Base-by-base conservation (phyloP, 345 rosid genomes). In the Eucalyptus leucophloia region DNA sequence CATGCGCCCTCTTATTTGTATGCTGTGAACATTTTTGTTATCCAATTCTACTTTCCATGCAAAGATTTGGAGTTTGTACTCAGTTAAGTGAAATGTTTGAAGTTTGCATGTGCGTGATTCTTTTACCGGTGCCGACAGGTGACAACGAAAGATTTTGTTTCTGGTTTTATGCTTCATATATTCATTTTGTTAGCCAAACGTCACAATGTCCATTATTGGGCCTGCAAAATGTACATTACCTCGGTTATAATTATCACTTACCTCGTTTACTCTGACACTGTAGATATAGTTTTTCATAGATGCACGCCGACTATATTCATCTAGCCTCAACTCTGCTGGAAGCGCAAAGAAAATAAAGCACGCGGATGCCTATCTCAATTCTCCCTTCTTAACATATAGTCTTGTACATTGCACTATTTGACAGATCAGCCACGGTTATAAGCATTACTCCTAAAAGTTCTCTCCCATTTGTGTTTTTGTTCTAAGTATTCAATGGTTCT, bases 301-400 rank as follows among this genome's bases (percentile, higher is more conserved):
- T 95, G 90, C 97, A 94, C 30, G 95, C 95, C 65, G 99, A 96
- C 93, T 98, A 96, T 93, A 96, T 94, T 90, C 96, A 88, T 90
- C 98, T 97, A 91, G 96, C 96, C 90, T 97, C 98, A 50, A 96
- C 96, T 88, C 97, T 97, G 91, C 89, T 95, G 89, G 95, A 94
- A 90, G 92, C 93, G 86, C 99, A 97, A 89, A 95, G 99, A 94
- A 98, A 97, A 91, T 99, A 95, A 91, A 91, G 95, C 67, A 81
- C 82, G 49, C 80, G 65, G 89, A 49, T 9, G 23, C 44, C 88
- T 72, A 85, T 47, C 28, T 19, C 72, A 28, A n/a, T 34, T 62
- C 16, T 40, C 37, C 40, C 21, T 14, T 30, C 30, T n/a, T 42
- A 54, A n/a, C 30, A 10, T 10, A 7, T 30, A 69, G 80, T 87